Percentiles rank a stretch among this genome's conserved stretches.
Conservation (phyloP, 805 yeast genomes). For the Candida adriatica region DNA sequence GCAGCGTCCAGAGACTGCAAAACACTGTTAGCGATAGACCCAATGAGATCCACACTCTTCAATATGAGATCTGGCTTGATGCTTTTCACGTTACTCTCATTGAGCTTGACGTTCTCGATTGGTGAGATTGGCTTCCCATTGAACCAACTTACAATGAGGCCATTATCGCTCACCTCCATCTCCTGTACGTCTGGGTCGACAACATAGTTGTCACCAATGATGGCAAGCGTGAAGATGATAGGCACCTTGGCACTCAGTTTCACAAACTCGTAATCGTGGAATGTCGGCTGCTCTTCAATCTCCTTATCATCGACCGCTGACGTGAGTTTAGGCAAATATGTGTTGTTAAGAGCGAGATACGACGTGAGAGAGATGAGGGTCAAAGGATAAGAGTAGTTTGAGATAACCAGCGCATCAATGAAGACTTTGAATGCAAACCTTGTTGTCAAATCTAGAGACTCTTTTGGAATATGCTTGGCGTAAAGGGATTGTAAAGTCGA, state of each 20-base stretch:
- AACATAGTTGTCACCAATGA: constrained; percentile 57
- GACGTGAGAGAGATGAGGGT: constrained; percentile 73
- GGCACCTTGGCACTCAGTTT: constrained; percentile 60
- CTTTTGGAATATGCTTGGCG: constrained; percentile 43
- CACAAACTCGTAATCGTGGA: constrained; percentile 80
- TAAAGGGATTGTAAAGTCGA: constrained; percentile 53
- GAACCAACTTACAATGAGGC: constrained; percentile 67
- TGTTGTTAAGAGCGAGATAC: constrained; percentile 74
- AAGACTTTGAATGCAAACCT: constrained; percentile 70
- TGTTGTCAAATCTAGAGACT: constrained; percentile 54
- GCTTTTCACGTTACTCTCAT: constrained; percentile 46
- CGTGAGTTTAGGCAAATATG: constrained; percentile 64
- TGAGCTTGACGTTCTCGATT: constrained; percentile 58
- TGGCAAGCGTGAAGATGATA: constrained; percentile 65
- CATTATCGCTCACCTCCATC: constrained; percentile 82
- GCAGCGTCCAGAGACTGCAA: constrained; percentile 25
- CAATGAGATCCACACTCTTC: constrained; percentile 51
- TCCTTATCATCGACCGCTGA: constrained; percentile 57
- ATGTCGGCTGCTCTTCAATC: constrained; percentile 84
- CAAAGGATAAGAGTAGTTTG: constrained; percentile 75
- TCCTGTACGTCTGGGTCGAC: constrained; percentile 89
- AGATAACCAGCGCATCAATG: constrained; percentile 74
- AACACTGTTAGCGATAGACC: constrained; percentile 57
- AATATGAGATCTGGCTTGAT: constrained; percentile 40
- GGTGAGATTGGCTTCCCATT: constrained; percentile 68